Evolutionary conservation across 768 basidiomycete species (phyloP).

Genomic region (Infundibulicybe gibba): DNA sequence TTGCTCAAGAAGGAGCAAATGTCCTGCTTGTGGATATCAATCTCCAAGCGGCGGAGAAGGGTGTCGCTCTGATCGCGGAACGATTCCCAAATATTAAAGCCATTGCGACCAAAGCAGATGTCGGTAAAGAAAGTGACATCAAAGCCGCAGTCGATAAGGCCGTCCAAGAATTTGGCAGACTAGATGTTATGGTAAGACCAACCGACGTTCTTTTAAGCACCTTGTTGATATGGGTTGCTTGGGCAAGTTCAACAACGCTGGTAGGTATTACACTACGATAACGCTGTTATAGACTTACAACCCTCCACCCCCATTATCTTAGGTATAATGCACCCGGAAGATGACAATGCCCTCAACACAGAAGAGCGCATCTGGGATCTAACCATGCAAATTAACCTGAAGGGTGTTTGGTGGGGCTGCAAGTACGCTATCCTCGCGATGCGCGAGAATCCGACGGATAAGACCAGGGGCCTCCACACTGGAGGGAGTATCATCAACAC

Average conservation of each 20-base stretch:
- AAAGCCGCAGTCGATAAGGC: slow-evolving; percentile 79
- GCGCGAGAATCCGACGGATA: slow-evolving; percentile 86
- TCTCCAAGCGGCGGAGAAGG: slow-evolving; percentile 64
- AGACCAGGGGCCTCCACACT: slow-evolving; percentile 69
- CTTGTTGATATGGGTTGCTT: slow-evolving; percentile 2
- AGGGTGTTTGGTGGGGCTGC: slow-evolving; percentile 99
- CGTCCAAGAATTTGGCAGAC: slow-evolving; percentile 82
- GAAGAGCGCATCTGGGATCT: slow-evolving; percentile 96
- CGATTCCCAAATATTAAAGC: slow-evolving; percentile 69
- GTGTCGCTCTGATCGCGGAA: slow-evolving; percentile 56
- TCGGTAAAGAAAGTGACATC: slow-evolving; percentile 83
- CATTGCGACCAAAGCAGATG: slow-evolving; percentile 76
- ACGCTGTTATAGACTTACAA: neutral
- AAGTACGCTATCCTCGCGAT: slow-evolving; percentile 97
- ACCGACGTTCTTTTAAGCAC: too few relatives aligned
- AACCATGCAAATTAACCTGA: slow-evolving; percentile 92
- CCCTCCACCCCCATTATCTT: neutral
- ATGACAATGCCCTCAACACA: slow-evolving; percentile 94
- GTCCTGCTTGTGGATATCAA: slow-evolving; percentile 91
- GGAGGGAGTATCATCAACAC: slow-evolving; percentile 98
- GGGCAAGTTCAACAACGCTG: slow-evolving; percentile 98
- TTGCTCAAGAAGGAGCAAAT: slow-evolving; percentile 92
- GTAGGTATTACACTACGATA: slow-evolving; percentile 25
- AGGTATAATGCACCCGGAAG: slow-evolving; percentile 98
- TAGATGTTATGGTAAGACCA: slow-evolving; percentile 89